A percentile compares a stretch with the other conserved stretches of the same genome.
Conservation (phyloP, 2,329 filamentous ascomycete genomes). For the Celoporthe dispersa region DNA sequence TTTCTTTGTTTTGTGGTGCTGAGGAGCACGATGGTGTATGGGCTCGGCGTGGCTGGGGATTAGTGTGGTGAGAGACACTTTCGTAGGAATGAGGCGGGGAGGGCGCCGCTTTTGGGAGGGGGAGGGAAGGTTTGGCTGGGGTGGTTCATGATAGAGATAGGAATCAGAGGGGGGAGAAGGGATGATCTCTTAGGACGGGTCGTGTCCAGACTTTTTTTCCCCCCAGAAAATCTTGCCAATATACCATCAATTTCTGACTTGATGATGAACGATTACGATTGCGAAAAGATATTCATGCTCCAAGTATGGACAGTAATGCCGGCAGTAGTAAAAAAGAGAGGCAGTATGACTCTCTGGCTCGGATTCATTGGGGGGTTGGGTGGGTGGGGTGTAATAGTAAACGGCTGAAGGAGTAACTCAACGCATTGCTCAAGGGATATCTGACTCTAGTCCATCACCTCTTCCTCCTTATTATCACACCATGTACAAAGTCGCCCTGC, state of each 20-base stretch:
- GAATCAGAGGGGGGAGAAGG: neutral
- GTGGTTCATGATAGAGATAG: conserved; percentile 21
- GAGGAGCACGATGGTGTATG: conserved; percentile 26
- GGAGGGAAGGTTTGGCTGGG: conserved; percentile 11
- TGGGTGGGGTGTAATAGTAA: neutral
- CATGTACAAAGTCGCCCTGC: neutral
- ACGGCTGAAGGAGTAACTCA: neutral
- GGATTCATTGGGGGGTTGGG: neutral
- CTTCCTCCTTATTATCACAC: neutral
- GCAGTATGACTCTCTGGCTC: neutral
- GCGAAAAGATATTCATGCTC: neutral
- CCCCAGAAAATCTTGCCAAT: neutral
- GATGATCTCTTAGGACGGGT: neutral
- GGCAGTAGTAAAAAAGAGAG: neutral
- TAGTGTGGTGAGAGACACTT: conserved; percentile 15
- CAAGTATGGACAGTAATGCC: neutral
- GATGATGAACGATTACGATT: neutral
- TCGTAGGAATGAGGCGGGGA: conserved; percentile 16
- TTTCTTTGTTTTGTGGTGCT: conserved; percentile 25
- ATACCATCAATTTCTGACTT: neutral
- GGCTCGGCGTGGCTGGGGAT: conserved; percentile 25
- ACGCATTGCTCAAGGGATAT: conserved; percentile 16
- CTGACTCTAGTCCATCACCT: conserved; percentile 1
- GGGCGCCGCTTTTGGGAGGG: conserved; percentile 19
- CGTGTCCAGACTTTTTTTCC: neutral